These are phyloP conservation scores for Hypoxylon perforatum DNA, from an alignment of 495 filamentous ascomycete species.

Conservation along the genomic window DNA sequence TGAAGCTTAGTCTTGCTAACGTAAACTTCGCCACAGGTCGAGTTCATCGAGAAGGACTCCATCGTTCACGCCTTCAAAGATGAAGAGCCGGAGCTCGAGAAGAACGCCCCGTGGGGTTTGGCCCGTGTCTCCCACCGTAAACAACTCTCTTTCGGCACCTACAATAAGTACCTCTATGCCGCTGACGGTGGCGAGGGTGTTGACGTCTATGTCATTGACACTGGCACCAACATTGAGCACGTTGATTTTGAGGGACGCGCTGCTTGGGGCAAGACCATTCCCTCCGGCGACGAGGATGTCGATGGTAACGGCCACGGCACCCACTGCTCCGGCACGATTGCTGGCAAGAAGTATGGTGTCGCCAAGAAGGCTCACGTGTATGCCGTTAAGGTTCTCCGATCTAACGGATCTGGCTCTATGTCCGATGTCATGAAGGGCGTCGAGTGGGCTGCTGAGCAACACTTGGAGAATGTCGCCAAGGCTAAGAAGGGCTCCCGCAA, in stretches of 20 bases:
- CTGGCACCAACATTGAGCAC: constrained; percentile 91
- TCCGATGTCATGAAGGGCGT: constrained; percentile 98
- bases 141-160: constrained; percentile 84
- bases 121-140: constrained; percentile 97
- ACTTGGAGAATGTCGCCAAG: constrained; percentile 75
- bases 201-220: constrained; percentile 99
- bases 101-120: constrained; percentile 95
- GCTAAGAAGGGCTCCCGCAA: constrained; percentile 88
- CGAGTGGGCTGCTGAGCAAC: constrained; percentile 87
- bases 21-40: constrained; percentile 70
- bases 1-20: constrained; percentile 23
- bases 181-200: constrained; percentile 95
- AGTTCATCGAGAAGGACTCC: constrained; percentile 94
- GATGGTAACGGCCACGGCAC: constrained; percentile 99
- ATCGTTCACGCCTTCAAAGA: constrained; percentile 75
- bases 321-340: constrained; percentile 98
- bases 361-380: constrained; percentile 98
- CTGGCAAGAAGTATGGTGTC: constrained; percentile 98
- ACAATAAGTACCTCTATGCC: constrained; percentile 97
- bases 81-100: constrained; percentile 71
- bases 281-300: constrained; percentile 79
- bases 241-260: constrained; percentile 98
- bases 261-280: constrained; percentile 96
- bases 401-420: constrained; percentile 98
- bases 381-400: constrained; percentile 97